phyloP scores from a whole-genome alignment of 257 asterid genomes.

The Nicotiana noctiflora region DNA sequence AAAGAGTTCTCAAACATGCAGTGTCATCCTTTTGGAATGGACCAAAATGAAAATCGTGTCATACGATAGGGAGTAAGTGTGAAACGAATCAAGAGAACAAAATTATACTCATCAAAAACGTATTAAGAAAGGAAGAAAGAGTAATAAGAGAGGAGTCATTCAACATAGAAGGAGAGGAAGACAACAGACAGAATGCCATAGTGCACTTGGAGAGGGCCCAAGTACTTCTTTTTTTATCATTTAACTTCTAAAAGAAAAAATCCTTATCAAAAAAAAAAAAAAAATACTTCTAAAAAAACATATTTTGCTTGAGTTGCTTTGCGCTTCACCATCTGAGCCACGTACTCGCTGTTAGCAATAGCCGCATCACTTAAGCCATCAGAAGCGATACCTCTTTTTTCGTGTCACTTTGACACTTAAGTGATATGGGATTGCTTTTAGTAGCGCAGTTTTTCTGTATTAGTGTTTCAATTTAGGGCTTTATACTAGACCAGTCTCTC shows the following conservation, averaged over 20 bases:
- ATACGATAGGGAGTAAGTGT: not conserved
- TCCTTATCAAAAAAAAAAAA: too few species aligned
- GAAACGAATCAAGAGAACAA: not conserved
- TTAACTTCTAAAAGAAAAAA: too few species aligned
- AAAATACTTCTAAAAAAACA: too few species aligned
- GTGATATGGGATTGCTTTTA: not conserved
- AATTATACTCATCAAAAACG: not conserved
- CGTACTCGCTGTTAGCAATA: not conserved
- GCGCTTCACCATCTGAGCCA: not conserved
- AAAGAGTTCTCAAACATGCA: not conserved
- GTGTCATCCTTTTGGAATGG: not conserved
- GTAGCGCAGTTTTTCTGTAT: not conserved
- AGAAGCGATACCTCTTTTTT: not conserved
- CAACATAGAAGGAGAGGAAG: not conserved
- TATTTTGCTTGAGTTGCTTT: not conserved
- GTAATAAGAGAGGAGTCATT: not conserved
- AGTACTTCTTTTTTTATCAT: not conserved
- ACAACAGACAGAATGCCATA: not conserved
- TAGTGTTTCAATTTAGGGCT: not conserved
- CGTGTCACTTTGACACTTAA: not conserved
- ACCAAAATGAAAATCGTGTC: not conserved
- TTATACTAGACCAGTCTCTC: not conserved
- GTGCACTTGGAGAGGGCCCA: not conserved
- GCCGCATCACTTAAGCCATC: not conserved
- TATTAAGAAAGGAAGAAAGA: not conserved